A percentile compares a stretch with the other conserved stretches of the same genome.
phyloP scores from a whole-genome alignment of 257 asterid genomes.

The Jacaranda copaia region DNA sequence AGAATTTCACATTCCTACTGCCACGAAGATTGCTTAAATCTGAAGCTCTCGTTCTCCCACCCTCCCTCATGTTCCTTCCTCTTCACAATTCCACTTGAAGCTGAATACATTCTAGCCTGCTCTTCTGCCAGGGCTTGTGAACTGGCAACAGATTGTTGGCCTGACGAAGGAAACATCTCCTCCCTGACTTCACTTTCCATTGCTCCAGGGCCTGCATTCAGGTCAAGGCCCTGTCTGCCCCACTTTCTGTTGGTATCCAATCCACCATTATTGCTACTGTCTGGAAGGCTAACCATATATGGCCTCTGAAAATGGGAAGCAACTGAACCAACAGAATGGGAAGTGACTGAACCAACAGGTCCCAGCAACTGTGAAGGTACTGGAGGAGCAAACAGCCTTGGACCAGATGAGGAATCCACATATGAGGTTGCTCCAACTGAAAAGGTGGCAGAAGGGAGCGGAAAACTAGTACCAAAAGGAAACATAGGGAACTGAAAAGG shows the following conservation, averaged over 20 bases:
- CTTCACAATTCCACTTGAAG: constrained; percentile 63
- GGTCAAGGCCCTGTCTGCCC: constrained; percentile 75
- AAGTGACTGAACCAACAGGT: constrained; percentile 57
- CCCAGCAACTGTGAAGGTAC: constrained; percentile 66
- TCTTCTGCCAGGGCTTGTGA: constrained; percentile 54
- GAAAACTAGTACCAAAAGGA: constrained; percentile 66
- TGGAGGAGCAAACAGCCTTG: constrained; percentile 63
- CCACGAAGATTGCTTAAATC: constrained; percentile 81
- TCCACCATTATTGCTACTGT: constrained; percentile 49
- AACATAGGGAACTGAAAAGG: constrained; percentile 64
- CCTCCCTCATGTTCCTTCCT: constrained; percentile 91
- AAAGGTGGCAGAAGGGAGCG: constrained; percentile 66
- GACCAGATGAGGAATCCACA: constrained; percentile 65
- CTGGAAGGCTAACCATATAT: constrained; percentile 60
- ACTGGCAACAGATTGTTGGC: constrained; percentile 66
- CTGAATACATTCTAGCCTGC: constrained; percentile 56
- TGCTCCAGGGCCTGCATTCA: constrained; percentile 83
- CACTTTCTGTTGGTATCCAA: constrained; percentile 68
- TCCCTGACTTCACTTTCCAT: constrained; percentile 68
- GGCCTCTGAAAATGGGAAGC: constrained; percentile 66
- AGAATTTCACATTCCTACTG: constrained; percentile 46
- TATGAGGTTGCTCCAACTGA: constrained; percentile 61
- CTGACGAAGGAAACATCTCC: constrained; percentile 50
- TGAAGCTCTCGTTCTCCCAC: constrained; percentile 70
- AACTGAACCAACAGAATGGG: constrained; percentile 32